These are phyloP conservation scores for Cicer cuneatum DNA, from an alignment of 306 rosid species.

Conservation along the genomic window DNA sequence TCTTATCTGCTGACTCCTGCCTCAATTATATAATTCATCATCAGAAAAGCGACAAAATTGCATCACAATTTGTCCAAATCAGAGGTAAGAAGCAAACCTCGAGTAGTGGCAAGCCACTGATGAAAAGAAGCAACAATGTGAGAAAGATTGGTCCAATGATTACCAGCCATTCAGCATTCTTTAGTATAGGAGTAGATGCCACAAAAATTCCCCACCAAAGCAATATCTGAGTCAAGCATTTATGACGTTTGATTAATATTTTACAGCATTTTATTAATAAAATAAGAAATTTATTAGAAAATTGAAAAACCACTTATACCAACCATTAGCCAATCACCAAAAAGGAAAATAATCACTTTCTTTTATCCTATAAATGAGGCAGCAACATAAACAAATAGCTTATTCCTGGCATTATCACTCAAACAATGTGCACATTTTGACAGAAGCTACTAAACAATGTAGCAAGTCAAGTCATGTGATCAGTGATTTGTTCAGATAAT, in stretches of 20 bases:
- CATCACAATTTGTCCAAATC: slow-evolving; percentile 25
- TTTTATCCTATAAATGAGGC: slow-evolving; percentile 20
- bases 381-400: slow-evolving; percentile 20
- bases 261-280: slow-evolving; percentile 10
- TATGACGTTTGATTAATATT: slow-evolving; percentile 35
- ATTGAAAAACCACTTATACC: slow-evolving; percentile 13
- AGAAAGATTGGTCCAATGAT: slow-evolving; percentile 83
- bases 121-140: slow-evolving; percentile 85
- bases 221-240: slow-evolving; percentile 63
- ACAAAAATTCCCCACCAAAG: slow-evolving; percentile 99
- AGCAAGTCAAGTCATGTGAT: slow-evolving; percentile 2
- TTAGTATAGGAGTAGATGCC: slow-evolving; percentile 75
- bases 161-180: slow-evolving; percentile 91
- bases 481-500: background rate
- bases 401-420: slow-evolving; percentile 16
- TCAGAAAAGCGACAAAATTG: slow-evolving; percentile 30
- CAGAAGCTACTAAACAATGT: background rate
- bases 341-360: background rate
- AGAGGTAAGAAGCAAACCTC: slow-evolving; percentile 74
- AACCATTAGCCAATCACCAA: slow-evolving; percentile 31
- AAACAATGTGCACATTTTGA: slow-evolving; percentile 21
- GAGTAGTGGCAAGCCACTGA: slow-evolving; percentile 93
- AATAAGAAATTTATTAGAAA: slow-evolving; percentile 20
- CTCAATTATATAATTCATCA: slow-evolving; percentile 45
- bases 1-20: slow-evolving; percentile 92